Evolutionary conservation across 2,329 filamentous ascomycete genomes (phyloP), one percentile per base, ranked within the genome.

Genomic region (Fonsecaea pugnacius): DNA sequence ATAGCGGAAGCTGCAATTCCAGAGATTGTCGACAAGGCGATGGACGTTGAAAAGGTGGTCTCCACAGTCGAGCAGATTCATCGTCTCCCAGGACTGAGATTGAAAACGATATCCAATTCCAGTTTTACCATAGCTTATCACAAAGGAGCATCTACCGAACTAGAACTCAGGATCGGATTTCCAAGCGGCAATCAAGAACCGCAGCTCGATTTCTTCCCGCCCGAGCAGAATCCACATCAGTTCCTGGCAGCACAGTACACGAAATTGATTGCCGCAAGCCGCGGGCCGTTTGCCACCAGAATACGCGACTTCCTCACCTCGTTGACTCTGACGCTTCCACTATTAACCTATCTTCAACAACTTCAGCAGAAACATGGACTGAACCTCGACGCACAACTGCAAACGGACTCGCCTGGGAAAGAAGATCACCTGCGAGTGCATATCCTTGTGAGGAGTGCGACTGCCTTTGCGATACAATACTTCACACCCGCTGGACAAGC

Each of bases 291-390:
- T n/a, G 59, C 64, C 12, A 57, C 24, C 14, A 65, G 60, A 40
- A 53, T 70, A 18, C 50, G 62, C 24, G 60, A 71, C 51, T 56
- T 72, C 27, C 50, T 68, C 12, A 65, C 65, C 30, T 67, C 63
- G 0, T 60, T 81, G 76, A 73, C 78, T 0, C 54, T 78, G 21
- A 79, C 78, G 2, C 77, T 80, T 33, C 78, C 78, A 0, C 76
- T 81, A 0, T 75, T 80, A 4, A 76, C 69, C 2, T 79, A 76
- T 58, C 78, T 81, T 4, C 65, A 66, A 32, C 60, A 63, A 9
- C 64, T 71, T 6, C 67, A 70, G 52, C 40, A 58, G 30, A 60
- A 50, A n/a, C 56, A 66, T 46, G 64, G 58, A 38, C 24, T 62
- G 30, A 21, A 55, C n/a, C 12, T 18, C 10, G 51, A 64, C 46